Evolutionary conservation across 352 stramenopile genomes (phyloP).

Genomic region (Phytophthora pinifolia): DNA sequence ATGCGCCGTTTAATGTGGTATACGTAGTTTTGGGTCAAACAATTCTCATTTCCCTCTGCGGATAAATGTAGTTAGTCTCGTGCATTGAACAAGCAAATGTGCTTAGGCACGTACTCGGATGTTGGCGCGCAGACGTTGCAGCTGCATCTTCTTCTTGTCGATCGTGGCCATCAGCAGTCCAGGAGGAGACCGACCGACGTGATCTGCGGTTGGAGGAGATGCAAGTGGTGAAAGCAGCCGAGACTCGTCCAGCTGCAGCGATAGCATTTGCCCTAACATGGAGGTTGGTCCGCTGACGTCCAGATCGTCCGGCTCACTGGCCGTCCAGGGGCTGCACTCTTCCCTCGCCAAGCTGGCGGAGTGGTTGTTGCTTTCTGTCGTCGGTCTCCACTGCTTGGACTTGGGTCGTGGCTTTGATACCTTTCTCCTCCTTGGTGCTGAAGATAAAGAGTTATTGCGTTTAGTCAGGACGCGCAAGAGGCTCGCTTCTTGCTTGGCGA

Average conservation of each 20-base stretch:
- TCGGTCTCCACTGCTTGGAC: background rate
- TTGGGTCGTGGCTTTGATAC: conserved; percentile 1
- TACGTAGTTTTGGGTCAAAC: background rate
- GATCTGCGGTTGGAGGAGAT: conserved; percentile 10
- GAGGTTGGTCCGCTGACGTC: background rate
- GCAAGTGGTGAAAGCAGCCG: conserved; percentile 2
- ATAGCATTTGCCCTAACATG: background rate
- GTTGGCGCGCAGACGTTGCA: conserved; percentile 41
- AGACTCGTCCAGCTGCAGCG: conserved; percentile 12
- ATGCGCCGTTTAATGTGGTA: background rate
- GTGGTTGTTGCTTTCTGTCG: conserved; percentile 11
- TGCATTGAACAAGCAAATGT: background rate
- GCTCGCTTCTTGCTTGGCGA: conserved; percentile 1
- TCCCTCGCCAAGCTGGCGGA: conserved; percentile 21
- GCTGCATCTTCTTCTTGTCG: conserved; percentile 53
- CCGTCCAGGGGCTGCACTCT: conserved; percentile 26
- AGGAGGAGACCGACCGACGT: conserved; percentile 7
- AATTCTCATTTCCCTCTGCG: too few relatives aligned
- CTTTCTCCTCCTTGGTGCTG: conserved; percentile 12
- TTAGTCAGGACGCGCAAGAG: background rate
- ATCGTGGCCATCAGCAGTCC: conserved; percentile 23
- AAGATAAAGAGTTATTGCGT: conserved; percentile 14
- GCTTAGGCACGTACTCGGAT: conserved; percentile 38
- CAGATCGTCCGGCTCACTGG: conserved; percentile 10
- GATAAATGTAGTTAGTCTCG: too few relatives aligned